These are phyloP conservation scores for Boletales sp. DNA, from an alignment of 768 basidiomycete genomes.

Conservation along the genomic window DNA sequence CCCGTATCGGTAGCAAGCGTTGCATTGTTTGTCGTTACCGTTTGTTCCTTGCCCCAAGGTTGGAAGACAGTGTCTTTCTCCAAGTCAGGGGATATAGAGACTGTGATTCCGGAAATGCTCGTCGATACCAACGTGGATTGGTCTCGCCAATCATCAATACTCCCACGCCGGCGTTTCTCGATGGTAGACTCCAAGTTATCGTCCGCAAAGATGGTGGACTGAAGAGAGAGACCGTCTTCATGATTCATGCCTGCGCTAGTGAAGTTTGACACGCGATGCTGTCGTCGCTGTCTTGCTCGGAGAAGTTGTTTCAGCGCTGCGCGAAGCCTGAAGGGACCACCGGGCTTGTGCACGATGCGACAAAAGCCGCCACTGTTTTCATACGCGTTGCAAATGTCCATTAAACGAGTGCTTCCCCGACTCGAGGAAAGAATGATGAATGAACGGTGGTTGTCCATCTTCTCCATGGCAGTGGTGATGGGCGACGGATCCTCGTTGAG, in stretches of 20 bases:
- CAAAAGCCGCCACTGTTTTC: constrained; percentile 84
- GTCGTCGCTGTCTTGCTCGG: constrained; percentile 30
- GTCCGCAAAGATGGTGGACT: constrained; percentile 28
- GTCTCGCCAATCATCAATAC: constrained; percentile 27
- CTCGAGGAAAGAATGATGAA: constrained; percentile 74
- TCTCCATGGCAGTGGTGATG: constrained; percentile 54
- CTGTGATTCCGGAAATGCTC: constrained; percentile 6
- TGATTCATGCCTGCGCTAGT: constrained; percentile 14
- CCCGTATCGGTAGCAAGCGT: constrained; percentile 55
- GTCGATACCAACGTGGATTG: constrained; percentile 10
- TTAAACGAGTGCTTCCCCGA: constrained; percentile 60
- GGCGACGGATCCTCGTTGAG: constrained; percentile 72
- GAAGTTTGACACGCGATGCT: constrained; percentile 20
- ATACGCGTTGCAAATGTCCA: constrained; percentile 64
- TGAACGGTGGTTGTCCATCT: constrained; percentile 55
- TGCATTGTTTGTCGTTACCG: constrained; percentile 20
- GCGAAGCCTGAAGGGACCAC: constrained; percentile 74
- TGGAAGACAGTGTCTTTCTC: constrained; percentile 30
- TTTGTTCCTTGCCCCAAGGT: constrained; percentile 11
- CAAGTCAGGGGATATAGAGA: constrained; percentile 20
- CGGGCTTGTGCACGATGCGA: constrained; percentile 86
- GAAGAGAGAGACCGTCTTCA: constrained; percentile 27
- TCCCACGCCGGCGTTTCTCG: constrained; percentile 32
- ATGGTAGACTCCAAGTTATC: constrained; percentile 12
- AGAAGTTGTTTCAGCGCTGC: constrained; percentile 51